phyloP scores from a whole-genome alignment of 1,139 yeast genomes.

The Schizosaccharomyces versatilis region DNA sequence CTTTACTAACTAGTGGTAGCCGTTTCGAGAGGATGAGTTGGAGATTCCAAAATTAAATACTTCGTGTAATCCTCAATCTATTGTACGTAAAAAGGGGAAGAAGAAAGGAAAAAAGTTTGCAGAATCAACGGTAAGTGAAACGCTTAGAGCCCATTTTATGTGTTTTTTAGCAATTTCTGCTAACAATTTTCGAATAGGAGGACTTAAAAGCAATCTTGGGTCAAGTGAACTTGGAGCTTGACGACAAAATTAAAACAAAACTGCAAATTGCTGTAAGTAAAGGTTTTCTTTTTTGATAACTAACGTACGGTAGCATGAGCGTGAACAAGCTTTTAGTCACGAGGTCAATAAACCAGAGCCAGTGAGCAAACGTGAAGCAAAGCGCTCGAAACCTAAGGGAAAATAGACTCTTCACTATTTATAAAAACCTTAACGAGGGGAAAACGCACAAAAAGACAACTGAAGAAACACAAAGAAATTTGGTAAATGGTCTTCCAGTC shows the following conservation, averaged over 20 bases:
- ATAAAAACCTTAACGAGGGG: too few relatives aligned
- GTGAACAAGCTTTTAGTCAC: background rate
- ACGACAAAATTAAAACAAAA: background rate
- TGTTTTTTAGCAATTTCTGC: background rate
- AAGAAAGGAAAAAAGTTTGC: slow-evolving; percentile 2
- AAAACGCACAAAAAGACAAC: too few relatives aligned
- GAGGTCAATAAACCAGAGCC: too few relatives aligned
- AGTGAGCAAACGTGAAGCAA: too few relatives aligned
- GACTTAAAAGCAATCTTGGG: background rate
- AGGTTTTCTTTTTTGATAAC: background rate
- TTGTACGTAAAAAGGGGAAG: background rate
- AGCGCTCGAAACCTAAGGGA: too few relatives aligned
- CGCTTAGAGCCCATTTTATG: too few relatives aligned
- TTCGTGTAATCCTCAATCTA: background rate
- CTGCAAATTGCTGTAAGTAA: background rate
- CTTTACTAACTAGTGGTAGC: background rate
- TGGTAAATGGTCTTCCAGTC: too few relatives aligned
- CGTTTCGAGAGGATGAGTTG: background rate
- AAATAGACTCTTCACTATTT: too few relatives aligned
- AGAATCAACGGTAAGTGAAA: background rate
- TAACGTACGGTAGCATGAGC: background rate
- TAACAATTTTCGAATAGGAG: background rate
- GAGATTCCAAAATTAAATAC: slow-evolving; percentile 1
- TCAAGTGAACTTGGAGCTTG: background rate
- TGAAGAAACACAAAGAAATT: too few relatives aligned